Evolutionary conservation across 2,329 filamentous ascomycete genomes (phyloP).

Genomic region (Cytospora chrysosperma): DNA sequence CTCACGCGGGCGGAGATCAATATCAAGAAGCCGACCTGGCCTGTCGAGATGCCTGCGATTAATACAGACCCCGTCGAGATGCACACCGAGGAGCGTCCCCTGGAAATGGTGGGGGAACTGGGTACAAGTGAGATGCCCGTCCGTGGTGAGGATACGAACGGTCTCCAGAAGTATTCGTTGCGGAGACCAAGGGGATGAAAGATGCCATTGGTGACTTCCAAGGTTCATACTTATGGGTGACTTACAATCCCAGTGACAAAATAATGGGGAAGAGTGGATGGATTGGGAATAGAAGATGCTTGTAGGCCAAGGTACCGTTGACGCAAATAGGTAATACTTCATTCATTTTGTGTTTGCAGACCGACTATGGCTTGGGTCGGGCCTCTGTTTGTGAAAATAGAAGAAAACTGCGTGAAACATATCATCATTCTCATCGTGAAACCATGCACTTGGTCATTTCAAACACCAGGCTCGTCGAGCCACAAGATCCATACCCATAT

Average conservation of each 20-base stretch:
- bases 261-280: neutral
- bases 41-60: slow-evolving; percentile 1
- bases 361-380: no score
- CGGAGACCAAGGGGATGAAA: neutral
- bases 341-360: no score
- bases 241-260: neutral
- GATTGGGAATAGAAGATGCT: neutral
- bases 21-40: slow-evolving; percentile 7
- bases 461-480: neutral
- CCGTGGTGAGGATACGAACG: neutral
- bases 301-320: neutral
- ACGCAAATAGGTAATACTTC: neutral
- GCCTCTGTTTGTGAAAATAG: no score
- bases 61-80: slow-evolving; percentile 6
- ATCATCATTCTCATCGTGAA: neutral
- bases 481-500: neutral
- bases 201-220: no score
- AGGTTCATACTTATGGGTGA: no score
- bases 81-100: slow-evolving; percentile 1
- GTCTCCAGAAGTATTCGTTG: slow-evolving; percentile 4
- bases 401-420: neutral
- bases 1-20: neutral
- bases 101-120: neutral
- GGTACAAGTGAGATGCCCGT: slow-evolving; percentile 3
- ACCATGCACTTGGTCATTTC: neutral